Conservation (phyloP, 805 yeast genomes). For the Tetrapisispora fleetii region DNA sequence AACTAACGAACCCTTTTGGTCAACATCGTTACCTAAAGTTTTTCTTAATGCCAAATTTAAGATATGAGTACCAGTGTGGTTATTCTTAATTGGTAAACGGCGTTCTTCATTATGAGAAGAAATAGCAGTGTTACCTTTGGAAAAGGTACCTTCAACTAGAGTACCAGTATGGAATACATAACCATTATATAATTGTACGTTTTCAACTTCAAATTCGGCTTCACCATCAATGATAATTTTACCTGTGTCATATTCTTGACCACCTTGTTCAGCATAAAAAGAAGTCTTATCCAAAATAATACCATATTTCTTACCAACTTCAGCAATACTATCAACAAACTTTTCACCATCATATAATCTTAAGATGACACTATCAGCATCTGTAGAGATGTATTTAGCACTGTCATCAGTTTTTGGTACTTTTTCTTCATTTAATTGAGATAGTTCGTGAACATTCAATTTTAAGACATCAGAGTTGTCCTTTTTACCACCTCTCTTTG, state of each 20-base stretch:
- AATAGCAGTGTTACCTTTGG: slow-evolving; percentile 60
- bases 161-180: slow-evolving; percentile 92
- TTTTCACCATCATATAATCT: slow-evolving; percentile 59
- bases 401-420: slow-evolving; percentile 79
- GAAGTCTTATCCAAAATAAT: slow-evolving; percentile 80
- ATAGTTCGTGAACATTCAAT: slow-evolving; percentile 85
- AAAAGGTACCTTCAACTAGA: slow-evolving; percentile 64
- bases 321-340: slow-evolving; percentile 45
- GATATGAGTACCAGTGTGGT: slow-evolving; percentile 97
- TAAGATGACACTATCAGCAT: slow-evolving; percentile 57
- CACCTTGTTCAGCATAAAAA: slow-evolving; percentile 98
- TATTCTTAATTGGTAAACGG: slow-evolving; percentile 93
- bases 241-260: slow-evolving; percentile 96
- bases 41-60: slow-evolving; percentile 81
- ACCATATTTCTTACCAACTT: slow-evolving; percentile 54
- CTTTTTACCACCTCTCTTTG: slow-evolving; percentile 73
- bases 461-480: slow-evolving; percentile 54
- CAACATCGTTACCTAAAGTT: slow-evolving; percentile 78
- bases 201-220: slow-evolving; percentile 80
- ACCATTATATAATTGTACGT: slow-evolving; percentile 89
- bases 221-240: slow-evolving; percentile 78
- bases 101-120: slow-evolving; percentile 88
- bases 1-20: slow-evolving; percentile 94
- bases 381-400: slow-evolving; percentile 63
- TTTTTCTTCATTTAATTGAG: slow-evolving; percentile 47